Percentiles rank a stretch among this genome's conserved stretches.
These are phyloP conservation scores for Crithidia fasciculata DNA, from an alignment of 208 protist genomes.

Conservation along the genomic window DNA sequence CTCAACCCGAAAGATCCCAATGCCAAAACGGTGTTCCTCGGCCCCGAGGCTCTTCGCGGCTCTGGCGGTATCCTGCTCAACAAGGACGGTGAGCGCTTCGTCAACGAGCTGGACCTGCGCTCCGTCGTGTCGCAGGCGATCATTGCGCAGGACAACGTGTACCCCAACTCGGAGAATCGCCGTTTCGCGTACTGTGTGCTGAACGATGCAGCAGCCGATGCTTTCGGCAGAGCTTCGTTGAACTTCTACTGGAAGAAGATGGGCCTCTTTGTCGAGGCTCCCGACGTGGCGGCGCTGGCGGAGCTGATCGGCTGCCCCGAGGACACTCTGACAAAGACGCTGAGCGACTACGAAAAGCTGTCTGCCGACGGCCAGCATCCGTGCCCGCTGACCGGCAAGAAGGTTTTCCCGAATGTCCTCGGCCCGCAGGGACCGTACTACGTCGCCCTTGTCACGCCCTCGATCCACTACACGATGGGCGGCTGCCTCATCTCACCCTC, in stretches of 20 bases:
- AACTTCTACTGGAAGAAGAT: constrained; percentile 84
- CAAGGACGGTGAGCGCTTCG: constrained; percentile 91
- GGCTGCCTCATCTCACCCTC: constrained; percentile 90
- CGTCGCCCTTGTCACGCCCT: constrained; percentile 92
- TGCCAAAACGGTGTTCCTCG: constrained; percentile 91
- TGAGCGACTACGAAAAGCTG: constrained; percentile 60
- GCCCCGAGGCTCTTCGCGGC: constrained; percentile 95
- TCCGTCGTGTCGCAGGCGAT: constrained; percentile 94
- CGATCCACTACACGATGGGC: constrained; percentile 98
- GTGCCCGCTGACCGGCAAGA: constrained; percentile 77
- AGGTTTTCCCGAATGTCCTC: constrained; percentile 71
- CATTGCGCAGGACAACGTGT: constrained; percentile 65
- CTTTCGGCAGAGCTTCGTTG: constrained; percentile 72
- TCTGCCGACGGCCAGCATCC: constrained; percentile 19
- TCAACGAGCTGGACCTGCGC: constrained; percentile 95
- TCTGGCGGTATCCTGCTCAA: constrained; percentile 95
- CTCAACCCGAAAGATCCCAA: constrained; percentile 91
- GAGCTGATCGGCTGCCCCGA: constrained; percentile 61
- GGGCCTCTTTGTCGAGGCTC: constrained; percentile 62
- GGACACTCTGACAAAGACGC: constrained; percentile 41
- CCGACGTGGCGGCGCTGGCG: constrained; percentile 54
- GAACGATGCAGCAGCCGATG: constrained; percentile 64
- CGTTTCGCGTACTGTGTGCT: constrained; percentile 80
- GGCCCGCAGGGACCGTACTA: constrained; percentile 74
- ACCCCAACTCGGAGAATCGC: constrained; percentile 49